Base-by-base conservation (phyloP, 805 yeast genomes). In the Candida broadrunensis region DNA sequence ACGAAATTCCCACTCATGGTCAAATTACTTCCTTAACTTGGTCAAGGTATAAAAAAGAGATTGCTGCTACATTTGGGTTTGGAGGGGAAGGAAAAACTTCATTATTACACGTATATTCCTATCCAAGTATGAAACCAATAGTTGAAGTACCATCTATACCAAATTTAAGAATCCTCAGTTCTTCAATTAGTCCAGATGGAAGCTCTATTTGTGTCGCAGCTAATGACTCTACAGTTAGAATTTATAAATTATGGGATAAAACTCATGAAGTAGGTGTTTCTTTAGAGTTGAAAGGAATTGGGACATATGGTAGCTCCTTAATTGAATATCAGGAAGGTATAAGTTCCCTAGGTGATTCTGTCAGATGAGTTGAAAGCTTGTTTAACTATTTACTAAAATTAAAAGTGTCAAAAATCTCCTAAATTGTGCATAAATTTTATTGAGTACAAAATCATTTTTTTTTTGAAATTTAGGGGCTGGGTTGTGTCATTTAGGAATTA, bases 61-160 rank as follows among this genome's bases (percentile, higher is more conserved):
- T 89, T 2, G 80, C 78, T 12, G 91, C 85, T 0, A 85, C 95
- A 0, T 89, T 82, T 65, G 97, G 97, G 0, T 88, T 83, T 56
- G 83, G 88, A 8, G 78, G 77, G 38, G 52, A 61, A 2, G 72
- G 68, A 1, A 66, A 67, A 8, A 79, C 83, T 1, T 52, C 72
- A 2, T 57, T 86, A n/a, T 56, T 86, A 1, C 62, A 75, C 1
- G 78, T 83, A 0, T 88, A 78, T 56, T 62, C 82, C 2, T 88
- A 83, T 54, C 97, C 97, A 0, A 60, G 69, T 2, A 70, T 86
- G 75, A 58, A 61, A 11, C 58, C 73, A 2, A 48, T 74, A 20
- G 53, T 70, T 1, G 73, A 74, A 44, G 82, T 82, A 1, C 73
- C 70, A 16, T 73, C 83, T 0, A 56, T 73, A 0, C 56, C 73